phyloP scores from a whole-genome alignment of 2,329 filamentous ascomycete species.

The Nemania sp. region DNA sequence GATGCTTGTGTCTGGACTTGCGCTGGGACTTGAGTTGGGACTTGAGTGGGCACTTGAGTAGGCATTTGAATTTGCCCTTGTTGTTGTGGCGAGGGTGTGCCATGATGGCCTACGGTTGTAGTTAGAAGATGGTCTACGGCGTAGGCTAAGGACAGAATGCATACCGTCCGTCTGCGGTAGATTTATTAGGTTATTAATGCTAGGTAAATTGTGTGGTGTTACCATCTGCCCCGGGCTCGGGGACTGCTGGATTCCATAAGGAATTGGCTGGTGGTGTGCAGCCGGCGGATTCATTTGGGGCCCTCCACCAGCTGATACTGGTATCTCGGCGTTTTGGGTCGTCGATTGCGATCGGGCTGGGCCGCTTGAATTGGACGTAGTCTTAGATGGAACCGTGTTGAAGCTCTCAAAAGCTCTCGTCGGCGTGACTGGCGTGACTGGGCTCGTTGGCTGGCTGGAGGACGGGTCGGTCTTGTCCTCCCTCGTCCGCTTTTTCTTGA shows the following conservation, averaged over 20 bases:
- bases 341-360: conserved; percentile 29
- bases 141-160: conserved; percentile 8
- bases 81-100: conserved; percentile 41
- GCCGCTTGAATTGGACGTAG: conserved; percentile 29
- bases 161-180: conserved; percentile 53
- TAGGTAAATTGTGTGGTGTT: conserved; percentile 69
- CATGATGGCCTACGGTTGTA: conserved; percentile 40
- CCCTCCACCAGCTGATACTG: conserved; percentile 38
- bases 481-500: conserved; percentile 99
- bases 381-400: conserved; percentile 41
- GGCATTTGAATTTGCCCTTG: conserved; percentile 33
- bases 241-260: conserved; percentile 49
- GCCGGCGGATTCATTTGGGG: conserved; percentile 39
- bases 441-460: conserved; percentile 66
- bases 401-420: conserved; percentile 56
- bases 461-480: conserved; percentile 76
- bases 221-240: conserved; percentile 37
- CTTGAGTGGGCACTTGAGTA: too few species aligned
- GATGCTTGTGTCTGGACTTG: conserved; percentile 31
- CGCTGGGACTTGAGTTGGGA: conserved; percentile 34
- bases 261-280: conserved; percentile 40
- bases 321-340: conserved; percentile 31
- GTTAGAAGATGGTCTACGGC: conserved; percentile 32
- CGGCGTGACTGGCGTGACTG: conserved; percentile 62
- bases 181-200: conserved; percentile 84